Conservation (phyloP, 2,329 filamentous ascomycete species). For the Cladosporium austrohemisphaericum region DNA sequence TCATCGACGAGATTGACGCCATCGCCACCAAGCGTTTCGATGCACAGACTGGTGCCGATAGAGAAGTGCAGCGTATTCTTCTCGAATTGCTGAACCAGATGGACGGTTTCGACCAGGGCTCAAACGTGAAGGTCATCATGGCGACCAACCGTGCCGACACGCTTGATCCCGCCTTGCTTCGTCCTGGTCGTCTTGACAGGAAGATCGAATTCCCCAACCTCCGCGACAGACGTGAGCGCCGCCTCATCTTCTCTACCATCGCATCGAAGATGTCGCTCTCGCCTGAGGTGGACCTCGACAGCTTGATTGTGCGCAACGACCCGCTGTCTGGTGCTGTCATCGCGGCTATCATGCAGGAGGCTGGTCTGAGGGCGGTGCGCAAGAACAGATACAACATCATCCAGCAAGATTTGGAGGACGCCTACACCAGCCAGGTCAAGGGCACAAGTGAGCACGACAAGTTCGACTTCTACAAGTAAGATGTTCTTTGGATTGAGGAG, state of each 20-base stretch:
- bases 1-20: conserved; percentile 98
- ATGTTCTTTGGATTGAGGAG: background rate
- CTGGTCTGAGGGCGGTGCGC: conserved; percentile 84
- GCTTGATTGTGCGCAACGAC: conserved; percentile 93
- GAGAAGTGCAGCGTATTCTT: conserved; percentile 97
- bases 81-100: conserved; percentile 98
- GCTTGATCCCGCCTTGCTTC: conserved; percentile 87
- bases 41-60: conserved; percentile 93
- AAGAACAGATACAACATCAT: conserved; percentile 99
- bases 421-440: conserved; percentile 96
- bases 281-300: conserved; percentile 94
- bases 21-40: conserved; percentile 99
- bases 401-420: conserved; percentile 92
- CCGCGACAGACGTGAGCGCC: conserved; percentile 86
- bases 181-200: conserved; percentile 89
- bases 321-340: conserved; percentile 93
- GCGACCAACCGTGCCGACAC: conserved; percentile 98
- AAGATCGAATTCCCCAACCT: conserved; percentile 99
- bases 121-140: conserved; percentile 99
- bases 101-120: conserved; percentile 98
- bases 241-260: conserved; percentile 96
- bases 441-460: conserved; percentile 65
- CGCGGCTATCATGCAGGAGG: conserved; percentile 98
- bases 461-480: conserved; percentile 88
- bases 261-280: conserved; percentile 95